A percentile compares a stretch with the other conserved stretches of the same genome.
phyloP scores from a whole-genome alignment of 106 monocot species.

The Acanthochlamys bracteata region DNA sequence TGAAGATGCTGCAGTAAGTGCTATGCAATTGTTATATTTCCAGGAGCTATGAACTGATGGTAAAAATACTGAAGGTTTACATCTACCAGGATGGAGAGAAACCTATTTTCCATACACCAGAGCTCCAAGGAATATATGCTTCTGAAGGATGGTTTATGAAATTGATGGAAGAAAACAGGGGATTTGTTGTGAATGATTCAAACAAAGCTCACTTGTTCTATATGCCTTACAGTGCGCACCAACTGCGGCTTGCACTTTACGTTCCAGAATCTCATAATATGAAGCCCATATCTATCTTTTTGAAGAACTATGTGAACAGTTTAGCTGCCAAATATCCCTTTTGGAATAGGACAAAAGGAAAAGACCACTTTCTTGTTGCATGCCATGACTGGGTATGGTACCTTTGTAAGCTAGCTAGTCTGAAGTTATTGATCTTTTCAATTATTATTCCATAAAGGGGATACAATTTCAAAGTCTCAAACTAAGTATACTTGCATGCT shows the following conservation, averaged over 20 bases:
- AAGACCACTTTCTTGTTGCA: conserved; percentile 74
- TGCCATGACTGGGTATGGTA: conserved; percentile 87
- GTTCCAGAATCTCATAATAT: conserved; percentile 41
- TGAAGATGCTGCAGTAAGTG: neutral
- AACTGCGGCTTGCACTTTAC: conserved; percentile 53
- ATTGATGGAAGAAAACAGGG: conserved; percentile 36
- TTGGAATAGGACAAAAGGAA: conserved; percentile 70
- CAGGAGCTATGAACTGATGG: conserved; percentile 91
- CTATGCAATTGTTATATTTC: neutral
- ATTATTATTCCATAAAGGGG: too few species aligned
- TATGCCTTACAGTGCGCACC: conserved; percentile 47
- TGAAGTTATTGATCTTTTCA: too few species aligned
- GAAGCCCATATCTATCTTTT: conserved; percentile 21
- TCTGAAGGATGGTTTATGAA: conserved; percentile 90
- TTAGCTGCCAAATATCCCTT: conserved; percentile 55
- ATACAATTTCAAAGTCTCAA: too few species aligned
- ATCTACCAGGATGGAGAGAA: conserved; percentile 54
- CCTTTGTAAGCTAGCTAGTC: too few species aligned
- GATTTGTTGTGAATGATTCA: conserved; percentile 41
- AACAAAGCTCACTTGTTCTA: conserved; percentile 66
- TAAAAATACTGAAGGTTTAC: conserved; percentile 60
- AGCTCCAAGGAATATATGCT: conserved; percentile 61
- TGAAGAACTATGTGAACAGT: conserved; percentile 45
- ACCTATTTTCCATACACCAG: conserved; percentile 61
- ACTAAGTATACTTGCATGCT: conserved; percentile 33